Conservation (phyloP, 306 rosid species). For the Lupinus albus region DNA sequence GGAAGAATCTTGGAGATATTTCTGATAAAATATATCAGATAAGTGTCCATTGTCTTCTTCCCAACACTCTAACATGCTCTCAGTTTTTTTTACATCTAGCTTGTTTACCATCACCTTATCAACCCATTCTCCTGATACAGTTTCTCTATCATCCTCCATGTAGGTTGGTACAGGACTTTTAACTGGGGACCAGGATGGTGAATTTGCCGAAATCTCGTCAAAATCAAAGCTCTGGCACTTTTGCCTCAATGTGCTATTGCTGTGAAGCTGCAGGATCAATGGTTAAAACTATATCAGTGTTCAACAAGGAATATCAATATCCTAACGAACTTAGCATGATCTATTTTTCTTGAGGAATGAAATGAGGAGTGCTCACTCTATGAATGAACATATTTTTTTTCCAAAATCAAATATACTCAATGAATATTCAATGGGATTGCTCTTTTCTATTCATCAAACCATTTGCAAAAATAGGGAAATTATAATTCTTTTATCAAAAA, state of each 20-base stretch:
- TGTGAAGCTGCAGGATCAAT: slow-evolving; percentile 60
- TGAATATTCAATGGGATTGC: neutral
- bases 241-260: slow-evolving; percentile 54
- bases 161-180: slow-evolving; percentile 61
- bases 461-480: slow-evolving; percentile 11
- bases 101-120: slow-evolving; percentile 99
- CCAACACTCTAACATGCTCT: slow-evolving; percentile 71
- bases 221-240: slow-evolving; percentile 78
- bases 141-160: slow-evolving; percentile 77
- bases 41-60: slow-evolving; percentile 67
- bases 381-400: neutral
- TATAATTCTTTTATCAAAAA: slow-evolving; percentile 2
- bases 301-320: slow-evolving; percentile 8
- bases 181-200: slow-evolving; percentile 93
- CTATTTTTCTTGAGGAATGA: neutral
- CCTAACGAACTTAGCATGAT: neutral
- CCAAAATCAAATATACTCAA: neutral
- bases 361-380: neutral
- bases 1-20: slow-evolving; percentile 83
- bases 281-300: slow-evolving; percentile 29
- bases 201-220: slow-evolving; percentile 73
- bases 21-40: slow-evolving; percentile 74
- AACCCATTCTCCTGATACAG: slow-evolving; percentile 79
- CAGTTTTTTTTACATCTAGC: slow-evolving; percentile 53
- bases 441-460: slow-evolving; percentile 1